These are phyloP conservation scores for Zopfia rhizophila DNA, from an alignment of 2,329 filamentous ascomycete genomes.

Conservation along the genomic window DNA sequence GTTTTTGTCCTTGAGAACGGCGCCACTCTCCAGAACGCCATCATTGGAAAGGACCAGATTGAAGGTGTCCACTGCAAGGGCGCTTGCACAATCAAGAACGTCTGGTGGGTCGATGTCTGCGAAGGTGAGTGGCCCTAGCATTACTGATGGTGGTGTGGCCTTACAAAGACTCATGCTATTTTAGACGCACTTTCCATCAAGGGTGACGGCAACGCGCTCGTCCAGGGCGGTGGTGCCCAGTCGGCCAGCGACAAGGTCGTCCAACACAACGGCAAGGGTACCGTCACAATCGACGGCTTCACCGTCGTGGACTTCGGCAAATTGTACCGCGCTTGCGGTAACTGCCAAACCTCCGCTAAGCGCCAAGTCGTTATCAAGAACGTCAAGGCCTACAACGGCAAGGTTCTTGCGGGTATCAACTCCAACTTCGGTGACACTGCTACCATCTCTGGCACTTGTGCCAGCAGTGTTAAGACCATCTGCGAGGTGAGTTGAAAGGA, in stretches of 20 bases:
- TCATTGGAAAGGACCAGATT: conserved; percentile 63
- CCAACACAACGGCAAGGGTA: conserved; percentile 54
- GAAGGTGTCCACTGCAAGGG: conserved; percentile 64
- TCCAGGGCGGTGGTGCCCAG: conserved; percentile 55
- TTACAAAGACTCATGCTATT: no score
- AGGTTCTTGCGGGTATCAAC: conserved; percentile 62
- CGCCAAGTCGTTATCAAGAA: conserved; percentile 59
- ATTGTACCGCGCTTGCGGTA: conserved; percentile 61
- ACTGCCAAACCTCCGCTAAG: conserved; percentile 59
- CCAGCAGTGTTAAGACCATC: conserved; percentile 42
- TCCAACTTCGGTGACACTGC: conserved; percentile 63
- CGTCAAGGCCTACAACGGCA: conserved; percentile 55
- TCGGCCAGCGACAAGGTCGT: conserved; percentile 54
- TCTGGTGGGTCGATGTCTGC: conserved; percentile 54
- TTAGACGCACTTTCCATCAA: conserved; percentile 49
- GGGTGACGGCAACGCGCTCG: conserved; percentile 48
- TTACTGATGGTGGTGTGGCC: conserved; percentile 37
- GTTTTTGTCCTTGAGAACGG: conserved; percentile 65
- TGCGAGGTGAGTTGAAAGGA: conserved; percentile 26
- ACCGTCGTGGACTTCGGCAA: conserved; percentile 50
- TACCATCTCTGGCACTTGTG: conserved; percentile 42
- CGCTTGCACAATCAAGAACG: conserved; percentile 59
- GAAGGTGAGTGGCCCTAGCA: conserved; percentile 44
- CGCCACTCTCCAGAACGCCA: conserved; percentile 64
- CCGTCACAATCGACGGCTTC: conserved; percentile 51